Base-by-base conservation (phyloP, 2,329 filamentous ascomycete species). In the Fusarium verrucosum region DNA sequence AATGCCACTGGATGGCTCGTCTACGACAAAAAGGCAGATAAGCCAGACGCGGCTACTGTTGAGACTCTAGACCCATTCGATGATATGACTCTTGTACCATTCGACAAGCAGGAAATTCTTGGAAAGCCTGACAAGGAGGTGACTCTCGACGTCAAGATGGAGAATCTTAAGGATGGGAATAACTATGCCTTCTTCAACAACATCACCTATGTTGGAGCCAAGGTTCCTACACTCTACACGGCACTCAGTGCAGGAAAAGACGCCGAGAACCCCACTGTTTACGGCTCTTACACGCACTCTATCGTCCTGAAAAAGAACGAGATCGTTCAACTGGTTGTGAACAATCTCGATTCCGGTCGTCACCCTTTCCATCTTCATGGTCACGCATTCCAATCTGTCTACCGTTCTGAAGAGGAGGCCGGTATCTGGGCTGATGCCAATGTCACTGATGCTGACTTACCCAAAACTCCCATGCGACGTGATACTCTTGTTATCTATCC, bases 351-450 rank as follows among this genome's bases (percentile, higher is more conserved):
- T 70, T 74, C 82, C 58, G 80, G 91, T 38, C 89, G 87, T 17
- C 90, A 93, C 70, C 92, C 87, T 14, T 93, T 93, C 81, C 90
- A 92, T 72, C 76, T 96, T 3, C 93, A 95, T 78, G 91, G 91
- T 2, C 90, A 92, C 74, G 80, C 85, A 62, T 92, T 93, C 79
- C 90, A 92, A 77, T 80, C 89, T 8, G 75, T 92, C 33, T 82
- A 85, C 64, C 87, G 89, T 32, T 85, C 84, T 1, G 77, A 75
- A 0, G 86, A 88, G 38, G 82, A 88, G 5, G 83, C 78, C 1
- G 87, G 88, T 20, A 78, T 80, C 6, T 89, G 86, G 69, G 81
- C 82, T 5, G 69, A 80, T 33, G 78, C 45, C 11, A 52, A 58
- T n/a, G 53, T 69, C 10, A 36, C 79, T 11, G 76, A 81, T 45